These are phyloP conservation scores for Cladosporium austrohemisphaericum DNA, from an alignment of 2,329 filamentous ascomycete species.

Conservation along the genomic window DNA sequence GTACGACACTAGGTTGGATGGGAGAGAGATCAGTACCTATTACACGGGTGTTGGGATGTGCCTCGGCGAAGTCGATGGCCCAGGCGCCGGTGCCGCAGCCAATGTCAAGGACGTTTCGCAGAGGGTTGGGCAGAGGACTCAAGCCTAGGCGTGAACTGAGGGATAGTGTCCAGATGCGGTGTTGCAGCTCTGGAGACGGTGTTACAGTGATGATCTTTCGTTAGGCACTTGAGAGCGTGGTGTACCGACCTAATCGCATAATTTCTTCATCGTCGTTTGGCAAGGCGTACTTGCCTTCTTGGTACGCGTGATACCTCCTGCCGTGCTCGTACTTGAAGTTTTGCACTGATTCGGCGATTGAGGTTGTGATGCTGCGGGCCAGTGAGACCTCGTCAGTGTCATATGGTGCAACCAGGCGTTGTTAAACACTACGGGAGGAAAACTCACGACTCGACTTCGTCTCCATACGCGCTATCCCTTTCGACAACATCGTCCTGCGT, in stretches of 20 bases:
- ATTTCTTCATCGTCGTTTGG: constrained; percentile 25
- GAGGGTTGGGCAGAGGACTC: constrained; percentile 18
- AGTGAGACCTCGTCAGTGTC: background rate
- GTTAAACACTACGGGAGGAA: too few species aligned
- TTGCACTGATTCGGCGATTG: constrained; percentile 13
- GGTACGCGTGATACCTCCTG: constrained; percentile 30
- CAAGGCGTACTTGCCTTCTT: constrained; percentile 22
- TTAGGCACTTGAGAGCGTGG: background rate
- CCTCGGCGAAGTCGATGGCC: constrained; percentile 31
- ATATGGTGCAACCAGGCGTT: background rate
- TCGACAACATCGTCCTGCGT: background rate
- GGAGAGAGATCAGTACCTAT: constrained; percentile 41
- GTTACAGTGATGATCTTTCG: background rate
- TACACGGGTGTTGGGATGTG: constrained; percentile 29
- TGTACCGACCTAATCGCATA: constrained; percentile 14
- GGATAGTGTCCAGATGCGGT: constrained; percentile 15
- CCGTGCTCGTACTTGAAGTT: constrained; percentile 29
- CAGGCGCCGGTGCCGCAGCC: constrained; percentile 47
- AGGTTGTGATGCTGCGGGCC: constrained; percentile 7
- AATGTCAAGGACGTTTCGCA: constrained; percentile 37
- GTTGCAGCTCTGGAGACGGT: constrained; percentile 13
- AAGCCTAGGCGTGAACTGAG: constrained; percentile 19
- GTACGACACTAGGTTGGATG: constrained; percentile 48
- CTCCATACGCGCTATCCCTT: background rate
- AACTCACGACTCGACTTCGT: constrained; percentile 1